These are phyloP conservation scores for Spergularia bocconei DNA, from an alignment of 148 eudicot genomes.

Conservation along the genomic window DNA sequence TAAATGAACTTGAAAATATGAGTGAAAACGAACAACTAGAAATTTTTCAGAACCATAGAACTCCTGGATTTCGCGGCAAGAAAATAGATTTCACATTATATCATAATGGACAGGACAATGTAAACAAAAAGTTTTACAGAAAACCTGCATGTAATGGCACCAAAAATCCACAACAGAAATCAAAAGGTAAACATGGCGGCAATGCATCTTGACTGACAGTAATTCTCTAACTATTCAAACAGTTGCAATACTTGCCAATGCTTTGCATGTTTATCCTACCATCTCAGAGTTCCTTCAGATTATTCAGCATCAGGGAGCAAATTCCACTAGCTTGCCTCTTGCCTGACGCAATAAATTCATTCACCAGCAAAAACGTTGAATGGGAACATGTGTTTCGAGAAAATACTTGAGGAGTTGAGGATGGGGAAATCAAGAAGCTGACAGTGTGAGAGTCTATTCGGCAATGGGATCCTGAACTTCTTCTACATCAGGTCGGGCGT, in stretches of 20 bases:
- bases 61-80: too few relatives aligned
- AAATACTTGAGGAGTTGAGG: neutral
- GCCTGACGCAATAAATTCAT: neutral
- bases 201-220: neutral
- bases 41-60: too few relatives aligned
- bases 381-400: neutral
- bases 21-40: too few relatives aligned
- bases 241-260: neutral
- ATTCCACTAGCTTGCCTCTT: neutral
- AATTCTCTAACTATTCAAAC: neutral
- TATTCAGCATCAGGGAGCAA: neutral
- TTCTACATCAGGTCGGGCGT: slow-evolving; percentile 32
- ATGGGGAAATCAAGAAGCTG: neutral
- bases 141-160: neutral
- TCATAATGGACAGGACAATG: neutral
- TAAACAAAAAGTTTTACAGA: neutral
- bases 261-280: slow-evolving; percentile 3
- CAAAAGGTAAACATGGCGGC: neutral
- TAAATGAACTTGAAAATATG: too few relatives aligned
- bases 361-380: neutral
- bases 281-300: neutral
- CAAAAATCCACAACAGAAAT: neutral
- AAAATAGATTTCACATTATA: neutral
- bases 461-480: slow-evolving; percentile 24
- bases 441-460: slow-evolving; percentile 10